Evolutionary conservation across 192 early-diverging fungal genomes (phyloP).

Genomic region (Backusella australiensis): DNA sequence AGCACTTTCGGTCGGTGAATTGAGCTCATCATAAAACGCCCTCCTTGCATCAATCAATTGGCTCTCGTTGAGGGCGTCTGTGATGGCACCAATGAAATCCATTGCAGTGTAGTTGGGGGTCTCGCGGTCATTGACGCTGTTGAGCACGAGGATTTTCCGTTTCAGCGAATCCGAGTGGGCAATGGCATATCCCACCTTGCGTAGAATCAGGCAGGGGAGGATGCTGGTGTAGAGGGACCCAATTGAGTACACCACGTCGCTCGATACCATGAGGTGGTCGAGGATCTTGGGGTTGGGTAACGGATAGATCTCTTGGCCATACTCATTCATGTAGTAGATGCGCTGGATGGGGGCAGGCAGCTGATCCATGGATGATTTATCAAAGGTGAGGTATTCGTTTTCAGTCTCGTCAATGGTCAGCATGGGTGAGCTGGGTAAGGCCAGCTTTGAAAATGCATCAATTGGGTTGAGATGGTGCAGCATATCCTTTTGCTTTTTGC

Average conservation of each 20-base stretch:
- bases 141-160: slow-evolving; percentile 65
- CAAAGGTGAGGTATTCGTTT: slow-evolving; percentile 6
- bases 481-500: not conserved
- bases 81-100: slow-evolving; percentile 66
- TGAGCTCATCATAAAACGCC: slow-evolving; percentile 15
- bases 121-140: slow-evolving; percentile 65
- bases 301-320: slow-evolving; percentile 67
- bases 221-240: slow-evolving; percentile 71
- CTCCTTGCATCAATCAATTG: slow-evolving; percentile 32
- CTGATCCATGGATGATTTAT: slow-evolving; percentile 34
- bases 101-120: slow-evolving; percentile 61
- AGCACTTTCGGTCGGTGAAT: not conserved
- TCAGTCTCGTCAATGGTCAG: not conserved
- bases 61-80: slow-evolving; percentile 57
- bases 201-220: slow-evolving; percentile 65
- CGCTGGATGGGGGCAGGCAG: slow-evolving; percentile 53
- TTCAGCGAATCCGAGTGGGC: slow-evolving; percentile 47
- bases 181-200: slow-evolving; percentile 59
- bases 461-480: slow-evolving; percentile 24
- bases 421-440: not conserved
- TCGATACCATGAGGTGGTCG: slow-evolving; percentile 41
- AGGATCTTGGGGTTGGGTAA: slow-evolving; percentile 59
- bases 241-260: slow-evolving; percentile 65
- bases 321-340: slow-evolving; percentile 68
- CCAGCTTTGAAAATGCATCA: slow-evolving; percentile 31